A percentile compares a stretch with the other conserved stretches of the same genome.
Evolutionary conservation across 2,329 filamentous ascomycete species (phyloP).

Genomic region (Penicillium digitatum): DNA sequence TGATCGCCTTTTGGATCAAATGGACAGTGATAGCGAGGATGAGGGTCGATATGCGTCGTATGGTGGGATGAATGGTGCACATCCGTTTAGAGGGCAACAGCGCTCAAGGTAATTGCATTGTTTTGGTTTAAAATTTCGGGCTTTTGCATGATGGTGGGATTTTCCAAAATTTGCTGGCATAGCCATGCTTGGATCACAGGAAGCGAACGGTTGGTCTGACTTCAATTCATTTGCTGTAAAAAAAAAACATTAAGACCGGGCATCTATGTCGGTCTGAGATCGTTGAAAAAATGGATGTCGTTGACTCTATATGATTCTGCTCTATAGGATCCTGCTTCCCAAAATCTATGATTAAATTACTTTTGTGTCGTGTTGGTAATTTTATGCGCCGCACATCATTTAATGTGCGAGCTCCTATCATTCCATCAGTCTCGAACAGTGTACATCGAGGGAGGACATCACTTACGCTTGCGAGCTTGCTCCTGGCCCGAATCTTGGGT

Average conservation of each 20-base stretch:
- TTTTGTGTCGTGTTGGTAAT: neutral
- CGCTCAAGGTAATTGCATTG: slow-evolving; percentile 9
- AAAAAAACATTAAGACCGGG: neutral
- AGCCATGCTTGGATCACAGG: neutral
- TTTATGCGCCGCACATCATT: neutral
- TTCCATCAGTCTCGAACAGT: slow-evolving; percentile 1
- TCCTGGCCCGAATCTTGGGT: slow-evolving; percentile 67
- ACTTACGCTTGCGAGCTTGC: slow-evolving; percentile 67
- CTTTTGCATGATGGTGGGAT: no score
- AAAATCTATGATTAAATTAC: slow-evolving; percentile 4
- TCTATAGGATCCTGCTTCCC: neutral
- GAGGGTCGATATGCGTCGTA: slow-evolving; percentile 24
- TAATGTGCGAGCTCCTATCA: slow-evolving; percentile 19
- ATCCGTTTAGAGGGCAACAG: slow-evolving; percentile 5
- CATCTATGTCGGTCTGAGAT: neutral
- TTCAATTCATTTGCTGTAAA: neutral
- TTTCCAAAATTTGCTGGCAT: no score
- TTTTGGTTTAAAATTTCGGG: neutral
- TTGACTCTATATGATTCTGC: neutral
- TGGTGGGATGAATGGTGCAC: slow-evolving; percentile 8
- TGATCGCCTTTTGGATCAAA: slow-evolving; percentile 41
- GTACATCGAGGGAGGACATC: neutral
- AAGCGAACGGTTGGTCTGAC: neutral
- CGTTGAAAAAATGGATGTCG: slow-evolving; percentile 1
- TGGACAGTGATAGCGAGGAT: slow-evolving; percentile 39